These are phyloP conservation scores for Alternaria ventricosa DNA, from an alignment of 2,329 filamentous ascomycete genomes.

Conservation along the genomic window DNA sequence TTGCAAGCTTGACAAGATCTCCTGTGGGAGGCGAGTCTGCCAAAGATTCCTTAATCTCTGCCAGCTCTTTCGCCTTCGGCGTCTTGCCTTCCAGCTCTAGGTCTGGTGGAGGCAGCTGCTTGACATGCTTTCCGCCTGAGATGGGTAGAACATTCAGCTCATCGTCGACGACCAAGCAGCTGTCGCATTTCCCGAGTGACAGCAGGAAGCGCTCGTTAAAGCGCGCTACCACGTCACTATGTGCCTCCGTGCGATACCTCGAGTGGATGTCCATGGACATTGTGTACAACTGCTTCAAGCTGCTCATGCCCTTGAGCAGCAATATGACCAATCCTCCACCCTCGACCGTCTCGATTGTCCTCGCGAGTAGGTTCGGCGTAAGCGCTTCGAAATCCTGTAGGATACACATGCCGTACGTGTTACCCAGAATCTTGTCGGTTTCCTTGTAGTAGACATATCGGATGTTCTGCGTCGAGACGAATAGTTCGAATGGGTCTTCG, in stretches of 20 bases:
- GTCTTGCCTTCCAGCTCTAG: constrained; percentile 75
- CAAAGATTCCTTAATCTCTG: constrained; percentile 84
- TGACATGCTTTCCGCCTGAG: constrained; percentile 90
- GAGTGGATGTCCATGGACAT: constrained; percentile 98
- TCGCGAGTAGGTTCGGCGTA: constrained; percentile 93
- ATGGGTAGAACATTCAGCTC: constrained; percentile 97
- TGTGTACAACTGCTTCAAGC: constrained; percentile 95
- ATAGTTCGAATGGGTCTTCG: constrained; percentile 96
- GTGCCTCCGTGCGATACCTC: constrained; percentile 93
- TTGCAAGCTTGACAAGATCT: constrained; percentile 80
- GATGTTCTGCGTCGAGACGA: constrained; percentile 94
- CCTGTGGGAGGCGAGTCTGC: constrained; percentile 87
- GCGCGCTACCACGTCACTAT: constrained; percentile 89
- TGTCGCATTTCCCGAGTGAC: constrained; percentile 92
- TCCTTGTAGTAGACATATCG: constrained; percentile 99
- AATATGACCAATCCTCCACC: constrained; percentile 91
- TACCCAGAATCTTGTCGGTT: constrained; percentile 97
- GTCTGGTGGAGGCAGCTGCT: constrained; percentile 78
- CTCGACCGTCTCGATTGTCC: constrained; percentile 96
- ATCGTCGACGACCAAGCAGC: constrained; percentile 94
- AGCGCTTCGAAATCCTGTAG: constrained; percentile 97
- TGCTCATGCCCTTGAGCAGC: constrained; percentile 94
- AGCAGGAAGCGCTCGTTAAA: constrained; percentile 99
- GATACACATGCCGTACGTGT: constrained; percentile 98
- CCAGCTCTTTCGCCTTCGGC: constrained; percentile 75